Evolutionary conservation across 805 yeast genomes (phyloP).

Genomic region (Kuraishia hungarica): DNA sequence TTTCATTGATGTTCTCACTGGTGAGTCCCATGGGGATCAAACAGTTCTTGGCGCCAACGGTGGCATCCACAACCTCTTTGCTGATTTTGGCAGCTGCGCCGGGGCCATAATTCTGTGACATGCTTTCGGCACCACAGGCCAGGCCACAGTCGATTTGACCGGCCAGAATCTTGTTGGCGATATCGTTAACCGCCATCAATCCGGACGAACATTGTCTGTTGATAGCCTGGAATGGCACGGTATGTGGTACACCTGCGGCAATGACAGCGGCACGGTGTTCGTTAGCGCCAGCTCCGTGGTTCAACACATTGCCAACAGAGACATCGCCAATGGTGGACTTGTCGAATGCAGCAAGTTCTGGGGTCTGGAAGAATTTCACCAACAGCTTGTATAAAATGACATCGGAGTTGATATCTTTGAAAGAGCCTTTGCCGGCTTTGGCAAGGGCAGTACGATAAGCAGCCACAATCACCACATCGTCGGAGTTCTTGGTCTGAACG

Average conservation of each 20-base stretch:
- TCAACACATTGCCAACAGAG: conserved; percentile 85
- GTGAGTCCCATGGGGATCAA: conserved; percentile 95
- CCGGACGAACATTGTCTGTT: conserved; percentile 97
- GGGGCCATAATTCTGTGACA: conserved; percentile 88
- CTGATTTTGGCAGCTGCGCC: conserved; percentile 59
- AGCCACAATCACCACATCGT: conserved; percentile 84
- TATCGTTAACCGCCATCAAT: conserved; percentile 79
- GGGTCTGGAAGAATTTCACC: conserved; percentile 45
- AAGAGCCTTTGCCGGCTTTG: conserved; percentile 79
- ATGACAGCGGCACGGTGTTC: conserved; percentile 90
- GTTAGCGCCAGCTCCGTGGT: conserved; percentile 89
- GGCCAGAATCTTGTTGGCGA: conserved; percentile 76
- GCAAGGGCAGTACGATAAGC: conserved; percentile 90
- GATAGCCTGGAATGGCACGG: conserved; percentile 70
- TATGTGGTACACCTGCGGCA: conserved; percentile 84
- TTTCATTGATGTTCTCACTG: conserved; percentile 78
- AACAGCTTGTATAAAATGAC: conserved; percentile 64
- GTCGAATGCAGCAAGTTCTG: conserved; percentile 38
- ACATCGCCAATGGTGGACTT: conserved; percentile 65
- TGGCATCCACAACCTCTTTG: conserved; percentile 28
- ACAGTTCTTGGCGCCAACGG: conserved; percentile 58
- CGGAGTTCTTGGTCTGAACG: conserved; percentile 52
- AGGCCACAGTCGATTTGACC: conserved; percentile 91
- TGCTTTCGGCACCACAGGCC: conserved; percentile 90
- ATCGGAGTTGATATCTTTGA: conserved; percentile 77